Conservation (phyloP, 371 early-diverging fungal genomes). For the Catenaria anguillulae region DNA sequence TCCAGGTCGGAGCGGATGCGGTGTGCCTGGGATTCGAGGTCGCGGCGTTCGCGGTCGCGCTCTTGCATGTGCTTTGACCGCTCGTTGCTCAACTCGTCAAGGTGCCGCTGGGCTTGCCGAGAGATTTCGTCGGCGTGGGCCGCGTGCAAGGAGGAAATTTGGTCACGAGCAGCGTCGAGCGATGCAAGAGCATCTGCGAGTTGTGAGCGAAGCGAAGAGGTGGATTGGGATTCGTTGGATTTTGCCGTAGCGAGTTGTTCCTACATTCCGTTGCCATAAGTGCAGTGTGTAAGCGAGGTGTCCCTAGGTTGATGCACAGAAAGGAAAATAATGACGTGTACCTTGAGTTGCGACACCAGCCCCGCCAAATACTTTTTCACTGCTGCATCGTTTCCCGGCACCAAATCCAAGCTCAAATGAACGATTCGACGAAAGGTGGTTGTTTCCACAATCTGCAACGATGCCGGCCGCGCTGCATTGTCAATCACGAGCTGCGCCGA, state of each 20-base stretch:
- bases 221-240: not conserved
- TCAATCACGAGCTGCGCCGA: slow-evolving; percentile 15
- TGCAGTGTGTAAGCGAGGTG: slow-evolving; percentile 8
- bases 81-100: slow-evolving; percentile 19
- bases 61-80: slow-evolving; percentile 14
- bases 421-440: slow-evolving; percentile 32
- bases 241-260: slow-evolving; percentile 10
- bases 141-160: slow-evolving; percentile 17
- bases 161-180: slow-evolving; percentile 7
- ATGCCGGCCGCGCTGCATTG: slow-evolving; percentile 7
- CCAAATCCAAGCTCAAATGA: slow-evolving; percentile 25
- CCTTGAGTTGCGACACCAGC: slow-evolving; percentile 25
- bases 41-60: slow-evolving; percentile 13
- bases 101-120: slow-evolving; percentile 14
- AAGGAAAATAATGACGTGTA: too few relatives aligned
- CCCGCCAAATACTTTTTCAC: slow-evolving; percentile 29
- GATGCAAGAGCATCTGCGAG: not conserved
- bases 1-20: not conserved
- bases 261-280: slow-evolving; percentile 7
- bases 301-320: too few relatives aligned
- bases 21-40: slow-evolving; percentile 14
- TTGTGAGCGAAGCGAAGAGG: not conserved
- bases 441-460: slow-evolving; percentile 29
- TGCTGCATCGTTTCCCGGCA: slow-evolving; percentile 25
- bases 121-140: slow-evolving; percentile 15